Conservation (phyloP, 106 monocot species). For the Agapanthus africanus region DNA sequence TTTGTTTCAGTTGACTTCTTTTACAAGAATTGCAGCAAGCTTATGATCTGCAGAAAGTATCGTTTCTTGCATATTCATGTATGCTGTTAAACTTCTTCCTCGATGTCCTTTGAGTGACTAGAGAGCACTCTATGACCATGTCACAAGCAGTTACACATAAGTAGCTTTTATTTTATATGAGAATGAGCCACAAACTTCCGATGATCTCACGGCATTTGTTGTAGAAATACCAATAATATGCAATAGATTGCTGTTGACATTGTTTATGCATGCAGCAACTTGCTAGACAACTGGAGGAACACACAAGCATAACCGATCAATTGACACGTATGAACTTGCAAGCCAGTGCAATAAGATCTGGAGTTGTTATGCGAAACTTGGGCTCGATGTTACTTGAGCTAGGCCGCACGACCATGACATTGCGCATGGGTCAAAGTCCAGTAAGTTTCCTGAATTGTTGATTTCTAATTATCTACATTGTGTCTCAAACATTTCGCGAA, state of each 20-base stretch:
- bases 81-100: neutral
- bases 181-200: too few species aligned
- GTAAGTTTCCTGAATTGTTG: constrained; percentile 33
- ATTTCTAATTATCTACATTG: neutral
- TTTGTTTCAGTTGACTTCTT: too few species aligned
- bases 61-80: too few species aligned
- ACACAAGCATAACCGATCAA: constrained; percentile 39
- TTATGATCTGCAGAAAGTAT: too few species aligned
- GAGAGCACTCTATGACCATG: too few species aligned
- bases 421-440: constrained; percentile 69
- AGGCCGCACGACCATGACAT: constrained; percentile 80
- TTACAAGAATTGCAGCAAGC: too few species aligned
- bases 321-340: constrained; percentile 37
- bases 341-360: constrained; percentile 49
- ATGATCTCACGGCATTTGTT: neutral
- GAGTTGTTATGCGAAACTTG: constrained; percentile 61
- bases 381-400: constrained; percentile 89
- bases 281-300: constrained; percentile 49
- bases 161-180: too few species aligned
- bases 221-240: neutral
- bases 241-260: neutral
- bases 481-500: neutral
- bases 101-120: too few species aligned
- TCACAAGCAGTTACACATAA: too few species aligned
- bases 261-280: constrained; percentile 42